Evolutionary conservation across 2,329 filamentous ascomycete species (phyloP).

Genomic region (Saccharata proteae): DNA sequence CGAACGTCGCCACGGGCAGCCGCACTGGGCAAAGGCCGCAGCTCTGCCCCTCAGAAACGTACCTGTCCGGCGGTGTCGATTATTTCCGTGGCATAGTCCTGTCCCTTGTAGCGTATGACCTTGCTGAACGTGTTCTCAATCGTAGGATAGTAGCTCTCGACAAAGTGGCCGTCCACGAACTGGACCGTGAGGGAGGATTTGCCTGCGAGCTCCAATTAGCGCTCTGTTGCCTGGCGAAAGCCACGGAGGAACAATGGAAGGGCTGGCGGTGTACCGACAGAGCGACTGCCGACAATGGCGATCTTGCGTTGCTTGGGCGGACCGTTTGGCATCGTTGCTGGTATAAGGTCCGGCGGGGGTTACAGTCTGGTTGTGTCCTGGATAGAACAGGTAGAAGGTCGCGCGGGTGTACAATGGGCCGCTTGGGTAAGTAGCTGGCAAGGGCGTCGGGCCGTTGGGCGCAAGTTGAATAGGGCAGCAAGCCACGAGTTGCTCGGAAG

Average conservation of each 20-base stretch:
- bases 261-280: slow-evolving; percentile 55
- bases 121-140: slow-evolving; percentile 99
- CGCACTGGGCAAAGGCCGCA: slow-evolving; percentile 9
- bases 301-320: slow-evolving; percentile 85
- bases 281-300: slow-evolving; percentile 88
- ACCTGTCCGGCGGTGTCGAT: slow-evolving; percentile 96
- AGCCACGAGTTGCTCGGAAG: too few relatives aligned
- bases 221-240: slow-evolving; percentile 4
- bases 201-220: slow-evolving; percentile 41
- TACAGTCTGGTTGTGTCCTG: too few relatives aligned
- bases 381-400: too few relatives aligned
- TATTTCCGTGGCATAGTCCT: slow-evolving; percentile 92
- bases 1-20: too few relatives aligned
- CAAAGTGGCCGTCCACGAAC: slow-evolving; percentile 95
- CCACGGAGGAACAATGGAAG: background rate
- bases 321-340: slow-evolving; percentile 45
- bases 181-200: slow-evolving; percentile 96
- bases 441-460: too few relatives aligned
- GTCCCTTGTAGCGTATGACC: slow-evolving; percentile 80
- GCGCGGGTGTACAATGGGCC: too few relatives aligned
- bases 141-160: slow-evolving; percentile 97
- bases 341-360: too few relatives aligned
- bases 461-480: too few relatives aligned
- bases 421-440: too few relatives aligned
- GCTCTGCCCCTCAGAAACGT: slow-evolving; percentile 26